Conservation (phyloP, 2,329 filamentous ascomycete species). For the Alternaria brassicae region DNA sequence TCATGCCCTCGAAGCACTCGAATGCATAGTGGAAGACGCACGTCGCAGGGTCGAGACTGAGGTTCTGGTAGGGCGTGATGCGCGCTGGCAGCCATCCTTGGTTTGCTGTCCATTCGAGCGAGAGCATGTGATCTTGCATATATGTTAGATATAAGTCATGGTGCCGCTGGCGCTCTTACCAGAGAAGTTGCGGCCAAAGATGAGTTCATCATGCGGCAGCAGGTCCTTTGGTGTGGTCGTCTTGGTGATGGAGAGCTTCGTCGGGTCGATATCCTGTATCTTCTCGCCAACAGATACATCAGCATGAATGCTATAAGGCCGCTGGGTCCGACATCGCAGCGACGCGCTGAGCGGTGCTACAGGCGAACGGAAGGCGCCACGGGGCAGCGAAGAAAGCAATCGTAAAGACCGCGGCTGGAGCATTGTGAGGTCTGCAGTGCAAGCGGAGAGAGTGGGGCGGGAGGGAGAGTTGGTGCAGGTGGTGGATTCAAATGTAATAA, state of each 20-base stretch:
- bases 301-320: slow-evolving; percentile 59
- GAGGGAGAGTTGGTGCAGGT: slow-evolving; percentile 16
- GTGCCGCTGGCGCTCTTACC: slow-evolving; percentile 59
- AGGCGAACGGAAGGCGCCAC: slow-evolving; percentile 35
- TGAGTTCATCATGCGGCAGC: slow-evolving; percentile 76
- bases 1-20: slow-evolving; percentile 98
- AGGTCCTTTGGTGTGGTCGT: slow-evolving; percentile 78
- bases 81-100: slow-evolving; percentile 83
- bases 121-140: slow-evolving; percentile 88
- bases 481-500: slow-evolving; percentile 17
- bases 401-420: slow-evolving; percentile 47
- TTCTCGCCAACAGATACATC: slow-evolving; percentile 58
- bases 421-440: slow-evolving; percentile 38
- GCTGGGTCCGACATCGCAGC: slow-evolving; percentile 55
- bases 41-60: slow-evolving; percentile 92
- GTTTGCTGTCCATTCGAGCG: slow-evolving; percentile 86
- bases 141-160: slow-evolving; percentile 23
- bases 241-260: slow-evolving; percentile 75
- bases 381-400: slow-evolving; percentile 43
- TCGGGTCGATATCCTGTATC: slow-evolving; percentile 75
- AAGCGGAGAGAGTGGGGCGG: slow-evolving; percentile 11
- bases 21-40: slow-evolving; percentile 99
- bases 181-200: slow-evolving; percentile 92
- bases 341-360: slow-evolving; percentile 48
- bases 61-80: slow-evolving; percentile 95